Base-by-base conservation (phyloP, 2,329 filamentous ascomycete species). In the Neonectria ditissima region DNA sequence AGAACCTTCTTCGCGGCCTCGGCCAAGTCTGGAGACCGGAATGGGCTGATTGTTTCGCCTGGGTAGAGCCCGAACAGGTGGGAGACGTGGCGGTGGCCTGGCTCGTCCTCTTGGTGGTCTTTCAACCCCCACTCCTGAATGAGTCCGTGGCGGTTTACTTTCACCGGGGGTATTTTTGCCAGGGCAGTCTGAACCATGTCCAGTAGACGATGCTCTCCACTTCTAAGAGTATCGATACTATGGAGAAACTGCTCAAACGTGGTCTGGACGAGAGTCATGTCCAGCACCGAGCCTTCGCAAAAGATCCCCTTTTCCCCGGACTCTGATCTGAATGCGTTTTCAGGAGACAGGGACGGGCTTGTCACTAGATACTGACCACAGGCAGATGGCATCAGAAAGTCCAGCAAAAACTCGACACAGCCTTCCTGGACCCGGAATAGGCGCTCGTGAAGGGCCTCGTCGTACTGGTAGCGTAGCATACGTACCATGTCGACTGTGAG, bases 31-130 rank as follows among this genome's bases (percentile, higher is more conserved):
- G 71, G 67, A 0, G 66, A 47, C 0, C 60, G 61, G 13, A 69
- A 62, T 1, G 73, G 64, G 5, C 65, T 59, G n/a, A 73, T 72
- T 1, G 62, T 55, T 0, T 69, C 75, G 0, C 82, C 82, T 0
- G 84, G 84, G 55, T 81, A 81, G 2, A 86, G 75, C 1, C 79
- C 83, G 64, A 81, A 85, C 1, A 86, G 75, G 59, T 84, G 83
- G 0, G 82, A 85, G 5, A 85, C 77, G 54, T 86, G 84, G 1
- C 84, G 78, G 63, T 86, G 83, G 0, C 82, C 83, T 0, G 80
- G 81, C 53, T 85, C 83, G 3, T 77, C 73, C 63, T 78, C 80
- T 9, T 70, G 45, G 45, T 80, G 78, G 5, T 82, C 73, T 13
- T 75, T 68, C 11, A 72, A 7, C 0, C 72, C 73, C 80, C 80